Conservation (phyloP, 2,329 filamentous ascomycete species). For the Sporothrix pseudoabietina region DNA sequence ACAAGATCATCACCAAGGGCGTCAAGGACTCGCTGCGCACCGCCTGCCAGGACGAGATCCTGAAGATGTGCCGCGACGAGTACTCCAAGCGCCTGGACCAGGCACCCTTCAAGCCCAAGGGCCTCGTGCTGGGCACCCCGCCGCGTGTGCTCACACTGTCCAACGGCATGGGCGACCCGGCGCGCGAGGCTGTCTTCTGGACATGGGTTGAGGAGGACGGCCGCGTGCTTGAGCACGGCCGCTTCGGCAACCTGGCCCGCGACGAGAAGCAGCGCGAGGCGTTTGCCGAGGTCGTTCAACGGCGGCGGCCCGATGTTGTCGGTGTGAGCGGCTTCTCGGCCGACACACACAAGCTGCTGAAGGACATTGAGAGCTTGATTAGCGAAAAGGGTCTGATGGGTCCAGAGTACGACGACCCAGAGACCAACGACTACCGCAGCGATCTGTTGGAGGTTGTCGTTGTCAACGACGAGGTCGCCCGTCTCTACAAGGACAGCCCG, state of each 20-base stretch:
- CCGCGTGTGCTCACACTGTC: conserved; percentile 86
- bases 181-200: conserved; percentile 82
- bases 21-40: conserved; percentile 94
- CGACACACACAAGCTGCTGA: conserved; percentile 80
- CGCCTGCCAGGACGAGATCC: conserved; percentile 89
- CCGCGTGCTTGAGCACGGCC: conserved; percentile 83
- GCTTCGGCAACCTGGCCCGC: conserved; percentile 74
- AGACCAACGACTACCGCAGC: conserved; percentile 72
- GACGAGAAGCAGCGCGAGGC: conserved; percentile 68
- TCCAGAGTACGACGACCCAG: conserved; percentile 76
- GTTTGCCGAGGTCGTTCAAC: conserved; percentile 77
- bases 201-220: conserved; percentile 93
- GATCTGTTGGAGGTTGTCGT: conserved; percentile 86
- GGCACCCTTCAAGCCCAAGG: conserved; percentile 92
- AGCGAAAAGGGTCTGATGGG: conserved; percentile 75
- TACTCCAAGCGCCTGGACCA: conserved; percentile 91
- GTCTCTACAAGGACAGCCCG: conserved; percentile 88
- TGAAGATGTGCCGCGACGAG: conserved; percentile 84
- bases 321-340: conserved; percentile 86
- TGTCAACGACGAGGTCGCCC: conserved; percentile 95
- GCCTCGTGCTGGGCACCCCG: conserved; percentile 83
- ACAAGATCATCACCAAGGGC: conserved; percentile 81
- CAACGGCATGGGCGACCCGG: conserved; percentile 74
- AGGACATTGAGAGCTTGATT: conserved; percentile 77
- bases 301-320: conserved; percentile 84